Conservation (phyloP, 2,329 filamentous ascomycete species). For the Phaeosphaeriaceae sp. region DNA sequence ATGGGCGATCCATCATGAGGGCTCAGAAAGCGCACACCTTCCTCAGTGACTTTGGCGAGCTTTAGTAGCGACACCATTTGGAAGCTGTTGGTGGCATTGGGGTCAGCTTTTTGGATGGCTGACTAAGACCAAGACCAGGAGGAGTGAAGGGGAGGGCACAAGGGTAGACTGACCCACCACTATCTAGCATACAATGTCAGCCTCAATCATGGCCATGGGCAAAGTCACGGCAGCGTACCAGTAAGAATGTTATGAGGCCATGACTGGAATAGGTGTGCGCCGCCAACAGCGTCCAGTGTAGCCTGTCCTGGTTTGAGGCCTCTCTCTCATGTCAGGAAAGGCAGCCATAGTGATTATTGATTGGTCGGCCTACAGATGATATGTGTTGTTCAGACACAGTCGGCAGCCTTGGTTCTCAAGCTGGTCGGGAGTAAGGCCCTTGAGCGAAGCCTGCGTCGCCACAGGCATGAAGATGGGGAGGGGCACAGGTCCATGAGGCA, state of each 20-base stretch:
- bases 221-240: constrained; percentile 43
- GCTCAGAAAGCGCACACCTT: constrained; percentile 93
- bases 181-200: constrained; percentile 48
- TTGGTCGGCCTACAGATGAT: constrained; percentile 68
- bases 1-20: constrained; percentile 95
- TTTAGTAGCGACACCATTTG: constrained; percentile 98
- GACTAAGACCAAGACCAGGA: no score
- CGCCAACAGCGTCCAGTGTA: constrained; percentile 83
- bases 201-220: constrained; percentile 4
- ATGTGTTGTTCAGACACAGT: constrained; percentile 96
- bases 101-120: constrained; percentile 2
- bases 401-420: constrained; percentile 87
- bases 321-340: constrained; percentile 38
- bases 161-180: constrained; percentile 51
- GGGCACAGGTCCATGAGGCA: constrained; percentile 89
- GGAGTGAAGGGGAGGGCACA: constrained; percentile 2
- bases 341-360: background rate
- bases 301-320: constrained; percentile 94
- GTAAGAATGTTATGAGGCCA: constrained; percentile 97
- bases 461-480: constrained; percentile 99
- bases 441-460: constrained; percentile 93
- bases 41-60: constrained; percentile 90
- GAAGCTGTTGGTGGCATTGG: constrained; percentile 68
- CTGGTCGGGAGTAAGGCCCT: constrained; percentile 91
- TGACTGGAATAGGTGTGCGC: constrained; percentile 91